These are phyloP conservation scores for Penicillium sp. DNA, from an alignment of 2,329 filamentous ascomycete species.

Conservation along the genomic window DNA sequence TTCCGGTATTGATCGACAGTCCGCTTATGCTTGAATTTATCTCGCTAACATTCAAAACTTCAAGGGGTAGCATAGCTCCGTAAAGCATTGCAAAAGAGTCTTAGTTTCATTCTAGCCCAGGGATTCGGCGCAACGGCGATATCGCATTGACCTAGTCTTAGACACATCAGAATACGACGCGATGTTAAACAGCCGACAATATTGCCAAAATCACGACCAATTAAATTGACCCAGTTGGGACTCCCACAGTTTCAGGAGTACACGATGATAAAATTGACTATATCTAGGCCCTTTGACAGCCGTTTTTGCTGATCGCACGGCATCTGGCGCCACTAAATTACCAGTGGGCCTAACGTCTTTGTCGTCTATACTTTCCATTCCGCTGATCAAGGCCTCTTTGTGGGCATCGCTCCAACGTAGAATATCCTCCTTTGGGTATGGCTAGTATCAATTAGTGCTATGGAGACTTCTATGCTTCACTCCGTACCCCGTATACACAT, in stretches of 20 bases:
- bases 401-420: neutral
- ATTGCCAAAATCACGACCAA: too few species aligned
- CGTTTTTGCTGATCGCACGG: conserved; percentile 18
- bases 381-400: neutral
- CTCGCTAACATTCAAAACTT: neutral
- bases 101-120: neutral
- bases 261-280: neutral
- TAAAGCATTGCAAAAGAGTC: neutral
- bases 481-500: neutral
- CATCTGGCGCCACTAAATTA: conserved; percentile 16
- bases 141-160: conserved; percentile 6
- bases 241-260: neutral
- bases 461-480: neutral
- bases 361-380: neutral
- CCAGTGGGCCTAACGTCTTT: neutral
- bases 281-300: conserved; percentile 7
- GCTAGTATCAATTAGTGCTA: neutral
- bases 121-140: neutral
- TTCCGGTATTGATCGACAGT: conserved; percentile 13
- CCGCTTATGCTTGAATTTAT: neutral
- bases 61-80: neutral
- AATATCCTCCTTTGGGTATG: neutral
- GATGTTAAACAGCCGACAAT: neutral
- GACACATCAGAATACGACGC: neutral
- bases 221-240: neutral